Evolutionary conservation across 176 grass and related monocot genomes (phyloP), one percentile per base, ranked within the genome.

Genomic region (Aegilops longissima): DNA sequence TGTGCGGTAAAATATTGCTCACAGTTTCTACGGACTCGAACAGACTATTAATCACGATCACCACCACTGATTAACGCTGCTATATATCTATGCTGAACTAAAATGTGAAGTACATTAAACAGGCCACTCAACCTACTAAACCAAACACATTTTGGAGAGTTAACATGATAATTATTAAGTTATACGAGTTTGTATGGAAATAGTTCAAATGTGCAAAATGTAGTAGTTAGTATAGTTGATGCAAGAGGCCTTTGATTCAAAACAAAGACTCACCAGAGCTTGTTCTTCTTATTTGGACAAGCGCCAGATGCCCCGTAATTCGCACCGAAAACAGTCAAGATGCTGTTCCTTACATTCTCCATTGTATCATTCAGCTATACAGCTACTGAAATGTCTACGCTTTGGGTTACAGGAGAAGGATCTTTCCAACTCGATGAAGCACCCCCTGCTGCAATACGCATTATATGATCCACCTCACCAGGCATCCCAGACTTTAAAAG

Each of bases 401-500:
- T 89, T 91, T 88, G 88, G 73, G 74, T 84, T 87, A 80, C 25
- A 49, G 49, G 83, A 54, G 80, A 89, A 92, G 86, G 25, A 85
- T 85, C 73, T 75, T 90, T 87, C 83, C 91, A 73, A 69, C 42
- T 72, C 87, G 73, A 85, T 77, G 61, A 89, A 56, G 77, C 70
- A 85, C 83, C 39, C 6, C 86, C 90, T 71, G 86, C 88, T 88
- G 86, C 70, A 52, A 91, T 84, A 71, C 35, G 63, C 90, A 96
- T 96, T 82, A 96, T 84, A 6, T 42, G 83, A 84, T 97, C 85
- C 25, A 91, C 89, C 85, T 98, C 88, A 83, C 83, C 82, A 79
- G 97, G 90, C 92, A 98, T 88, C 40, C 97, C 97, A 80, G 97
- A 88, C 85, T 96, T 98, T 23, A 98, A 82, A 79, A 98, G 90